phyloP scores from a whole-genome alignment of 306 rosid genomes.

The Ochetophila trinervis region DNA sequence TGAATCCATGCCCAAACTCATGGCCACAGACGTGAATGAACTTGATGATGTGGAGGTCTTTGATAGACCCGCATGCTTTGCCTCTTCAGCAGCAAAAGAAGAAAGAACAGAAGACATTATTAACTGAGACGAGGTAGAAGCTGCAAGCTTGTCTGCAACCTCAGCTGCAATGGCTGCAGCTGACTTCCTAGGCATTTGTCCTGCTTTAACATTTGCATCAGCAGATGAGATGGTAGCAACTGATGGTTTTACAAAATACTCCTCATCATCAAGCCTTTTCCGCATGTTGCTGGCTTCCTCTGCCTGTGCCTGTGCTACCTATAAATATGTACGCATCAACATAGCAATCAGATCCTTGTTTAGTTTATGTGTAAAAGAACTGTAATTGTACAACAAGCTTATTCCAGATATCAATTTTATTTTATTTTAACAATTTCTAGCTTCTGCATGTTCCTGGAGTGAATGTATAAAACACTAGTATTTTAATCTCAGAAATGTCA shows the following conservation, averaged over 20 bases:
- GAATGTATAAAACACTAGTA: no score
- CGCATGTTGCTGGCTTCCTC: conserved; percentile 80
- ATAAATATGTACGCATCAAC: conserved; percentile 18
- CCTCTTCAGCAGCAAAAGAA: conserved; percentile 86
- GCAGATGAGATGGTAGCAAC: conserved; percentile 30
- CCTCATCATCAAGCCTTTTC: conserved; percentile 62
- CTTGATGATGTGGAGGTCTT: conserved; percentile 28
- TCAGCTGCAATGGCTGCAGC: conserved; percentile 88
- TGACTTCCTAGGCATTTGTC: conserved; percentile 52
- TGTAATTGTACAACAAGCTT: neutral
- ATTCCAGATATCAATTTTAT: neutral
- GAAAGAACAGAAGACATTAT: conserved; percentile 90
- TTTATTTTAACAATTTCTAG: no score
- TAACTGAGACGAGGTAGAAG: conserved; percentile 86
- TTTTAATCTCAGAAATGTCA: no score
- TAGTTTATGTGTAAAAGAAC: neutral
- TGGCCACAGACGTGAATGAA: conserved; percentile 25
- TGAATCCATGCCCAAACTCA: conserved; percentile 34
- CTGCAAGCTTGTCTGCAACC: conserved; percentile 93
- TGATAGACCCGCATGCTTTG: conserved; percentile 61
- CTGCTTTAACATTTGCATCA: conserved; percentile 40
- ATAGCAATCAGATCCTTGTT: neutral
- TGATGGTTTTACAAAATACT: conserved; percentile 45
- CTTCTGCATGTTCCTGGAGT: no score
- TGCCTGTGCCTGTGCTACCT: conserved; percentile 89